Percentiles rank a stretch among this genome's conserved stretches.
phyloP scores from a whole-genome alignment of 2,329 filamentous ascomycete genomes.

The Pochonia chlamydosporia region DNA sequence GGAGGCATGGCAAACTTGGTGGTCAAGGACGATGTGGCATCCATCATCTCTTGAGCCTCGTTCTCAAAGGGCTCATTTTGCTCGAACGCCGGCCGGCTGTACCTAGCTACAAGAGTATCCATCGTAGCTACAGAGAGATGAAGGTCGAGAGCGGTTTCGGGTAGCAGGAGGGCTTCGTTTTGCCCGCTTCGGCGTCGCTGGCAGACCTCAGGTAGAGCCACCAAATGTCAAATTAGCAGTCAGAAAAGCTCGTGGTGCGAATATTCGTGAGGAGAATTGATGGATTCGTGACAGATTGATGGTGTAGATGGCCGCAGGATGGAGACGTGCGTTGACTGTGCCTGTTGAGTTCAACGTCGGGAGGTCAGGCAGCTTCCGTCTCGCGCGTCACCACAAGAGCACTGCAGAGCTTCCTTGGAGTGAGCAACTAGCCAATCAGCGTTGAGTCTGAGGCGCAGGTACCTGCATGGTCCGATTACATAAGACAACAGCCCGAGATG shows the following conservation, averaged over 20 bases:
- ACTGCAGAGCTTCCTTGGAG: not conserved
- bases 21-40: slow-evolving; percentile 69
- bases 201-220: not conserved
- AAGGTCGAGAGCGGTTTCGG: not conserved
- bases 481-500: not conserved
- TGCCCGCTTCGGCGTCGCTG: not conserved
- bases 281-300: not conserved
- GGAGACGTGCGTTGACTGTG: slow-evolving; percentile 2
- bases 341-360: slow-evolving; percentile 1
- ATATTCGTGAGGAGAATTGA: not conserved
- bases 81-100: slow-evolving; percentile 72
- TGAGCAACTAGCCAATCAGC: slow-evolving; percentile 1
- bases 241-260: not conserved
- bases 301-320: not conserved
- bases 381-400: slow-evolving; percentile 32
- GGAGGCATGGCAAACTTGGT: slow-evolving; percentile 95
- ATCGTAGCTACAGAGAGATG: slow-evolving; percentile 43
- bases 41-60: slow-evolving; percentile 68
- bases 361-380: slow-evolving; percentile 37
- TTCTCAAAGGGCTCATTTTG: slow-evolving; percentile 65
- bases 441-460: not conserved
- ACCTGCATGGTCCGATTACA: not conserved
- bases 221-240: not conserved
- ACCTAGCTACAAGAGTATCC: slow-evolving; percentile 90
- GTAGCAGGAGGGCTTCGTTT: not conserved